Evolutionary conservation across 768 basidiomycete species (phyloP), one percentile per base, ranked within the genome.

Genomic region (Hirschioporus abietinus): DNA sequence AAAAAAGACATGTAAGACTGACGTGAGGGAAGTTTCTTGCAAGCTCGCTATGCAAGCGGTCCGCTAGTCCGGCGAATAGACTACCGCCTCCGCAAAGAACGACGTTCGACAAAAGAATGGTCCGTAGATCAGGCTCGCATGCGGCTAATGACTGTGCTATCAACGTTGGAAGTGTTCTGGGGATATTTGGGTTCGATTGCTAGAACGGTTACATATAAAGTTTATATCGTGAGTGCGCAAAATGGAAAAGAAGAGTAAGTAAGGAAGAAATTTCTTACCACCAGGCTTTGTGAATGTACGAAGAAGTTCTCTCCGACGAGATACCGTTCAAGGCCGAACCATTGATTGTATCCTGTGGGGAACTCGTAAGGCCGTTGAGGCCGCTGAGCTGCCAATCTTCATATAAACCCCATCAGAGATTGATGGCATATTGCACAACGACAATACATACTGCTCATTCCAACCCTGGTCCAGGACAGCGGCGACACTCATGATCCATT

Each of bases 71-170:
- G 35, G 89, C 79, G 67, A 96, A 89, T 59, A 94, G 79, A 66
- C 91, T 93, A 42, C 95, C 92, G 10, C 96, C 96, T 8, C 97
- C 97, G n/a, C 94, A 92, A 60, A 99, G 86, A 62, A 99, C 96
- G 64, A 99, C 89, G 72, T 99, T 98, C 68, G 91, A 87, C 74
- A 96, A 85, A 27, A 99, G 86, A 23, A 92, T 89, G 67, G 93
- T 91, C 30, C 96, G 91, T 66, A 98, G 79, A 75, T 99, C 97
- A 0, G 92, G 88, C 71, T 99, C 97, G 77, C 92, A 94, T 10
- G 91, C 85, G 67, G 88, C 84, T 66, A 99, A 83, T 0, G 93
- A 86, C 67, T 90, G 87, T 64, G 82, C 84, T 60, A 98, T 88
- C 30, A 99, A 81, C 9, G 86, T 79, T 9, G 91, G 87, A 59